These are phyloP conservation scores for Aspergillus arachidicola DNA, from an alignment of 2,329 filamentous ascomycete species.

Conservation along the genomic window DNA sequence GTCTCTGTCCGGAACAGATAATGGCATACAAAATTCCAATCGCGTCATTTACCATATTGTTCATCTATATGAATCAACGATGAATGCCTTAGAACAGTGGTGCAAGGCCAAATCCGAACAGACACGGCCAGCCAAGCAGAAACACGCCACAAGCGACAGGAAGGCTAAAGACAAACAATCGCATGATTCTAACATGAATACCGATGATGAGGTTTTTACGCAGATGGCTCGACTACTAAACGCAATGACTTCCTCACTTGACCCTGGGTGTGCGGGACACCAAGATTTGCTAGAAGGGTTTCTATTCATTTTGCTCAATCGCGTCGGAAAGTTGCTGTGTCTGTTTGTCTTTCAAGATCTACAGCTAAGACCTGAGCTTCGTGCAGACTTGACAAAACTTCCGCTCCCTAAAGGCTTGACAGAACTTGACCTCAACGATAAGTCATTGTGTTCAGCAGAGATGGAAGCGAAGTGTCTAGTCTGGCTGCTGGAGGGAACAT, in stretches of 20 bases:
- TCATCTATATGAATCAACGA: conserved; percentile 34
- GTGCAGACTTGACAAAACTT: conserved; percentile 25
- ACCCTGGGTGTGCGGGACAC: conserved; percentile 28
- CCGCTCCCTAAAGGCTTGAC: conserved; percentile 36
- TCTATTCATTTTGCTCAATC: conserved; percentile 40
- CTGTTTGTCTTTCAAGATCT: conserved; percentile 43
- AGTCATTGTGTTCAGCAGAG: conserved; percentile 29
- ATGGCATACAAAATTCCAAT: conserved; percentile 17
- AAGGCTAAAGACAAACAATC: conserved; percentile 11
- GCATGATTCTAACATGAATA: background rate
- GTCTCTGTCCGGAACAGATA: conserved; percentile 24
- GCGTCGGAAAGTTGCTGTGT: conserved; percentile 44
- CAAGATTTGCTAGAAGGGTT: conserved; percentile 45
- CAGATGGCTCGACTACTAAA: conserved; percentile 30
- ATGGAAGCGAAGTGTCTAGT: conserved; percentile 42
- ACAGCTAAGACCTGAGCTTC: conserved; percentile 28
- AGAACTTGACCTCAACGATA: conserved; percentile 25
- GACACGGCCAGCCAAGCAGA: conserved; percentile 16
- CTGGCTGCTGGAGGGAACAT: conserved; percentile 34
- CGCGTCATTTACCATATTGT: conserved; percentile 39
- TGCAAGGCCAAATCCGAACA: conserved; percentile 24
- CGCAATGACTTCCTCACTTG: conserved; percentile 34
- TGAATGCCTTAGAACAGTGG: conserved; percentile 29
- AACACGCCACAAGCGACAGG: conserved; percentile 9
- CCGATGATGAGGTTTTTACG: conserved; percentile 21